Base-by-base conservation (phyloP, 192 early-diverging fungal genomes). In the Haplosporangium gracile region DNA sequence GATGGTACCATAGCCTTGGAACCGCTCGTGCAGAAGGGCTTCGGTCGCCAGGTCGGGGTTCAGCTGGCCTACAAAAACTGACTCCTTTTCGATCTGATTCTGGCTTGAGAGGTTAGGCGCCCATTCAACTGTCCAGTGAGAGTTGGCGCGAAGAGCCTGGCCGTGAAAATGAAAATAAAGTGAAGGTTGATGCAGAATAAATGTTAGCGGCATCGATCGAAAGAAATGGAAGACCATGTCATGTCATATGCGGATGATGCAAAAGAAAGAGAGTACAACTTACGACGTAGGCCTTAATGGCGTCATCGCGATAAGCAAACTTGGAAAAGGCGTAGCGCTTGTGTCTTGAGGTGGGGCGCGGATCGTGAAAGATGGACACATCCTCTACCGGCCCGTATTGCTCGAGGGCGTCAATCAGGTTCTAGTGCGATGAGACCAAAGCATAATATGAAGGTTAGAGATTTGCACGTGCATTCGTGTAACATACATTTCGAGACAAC, bases 231-330 rank as follows among this genome's bases (percentile, higher is more conserved):
- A 47, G 79, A 4, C 34, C 8, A 42, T 24, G 39, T 60, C 57
- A 26, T 11, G 47, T 60, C 15, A 29, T 47, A 4, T 22, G 22
- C 3, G 49, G 18, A 51, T 13, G 11, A 32, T 11, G 10, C 26
- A 29, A 34, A 65, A 34, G 26, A 3, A 32, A 2, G 13, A 11
- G 10, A 74, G 65, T 8, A 40, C 40, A 38, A 70, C 80, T 42
- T 85, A 93, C 94, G 81, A 92, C 55, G 74, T 88, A 94, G 5
- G 95, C 94, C 29, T 87, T 88, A 55, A 95, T 94, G 29, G 94
- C 95, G 80, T 95, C 95, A 71, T 95, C 94, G 5, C 95, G 81
- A 75, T 92, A 95, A 18, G 90, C 80, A 40, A 91, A 96, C 81
- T 95, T 95, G 18, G 94, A 91, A 80, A 96, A 95, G 1, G 92